Evolutionary conservation across 2,329 filamentous ascomycete genomes (phyloP).

Genomic region (Cadophora malorum): DNA sequence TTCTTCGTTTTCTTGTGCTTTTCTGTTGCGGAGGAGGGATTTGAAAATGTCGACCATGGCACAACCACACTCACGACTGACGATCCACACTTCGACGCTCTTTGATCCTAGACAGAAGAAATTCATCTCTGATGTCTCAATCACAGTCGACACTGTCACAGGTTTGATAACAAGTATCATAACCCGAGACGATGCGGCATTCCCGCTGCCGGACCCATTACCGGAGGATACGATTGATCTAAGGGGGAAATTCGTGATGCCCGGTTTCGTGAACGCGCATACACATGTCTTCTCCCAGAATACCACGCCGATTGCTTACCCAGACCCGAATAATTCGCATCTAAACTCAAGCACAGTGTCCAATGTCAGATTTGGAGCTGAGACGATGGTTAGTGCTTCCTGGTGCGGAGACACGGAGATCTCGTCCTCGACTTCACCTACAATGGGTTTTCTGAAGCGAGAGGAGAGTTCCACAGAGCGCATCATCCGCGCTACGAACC

Average conservation of each 20-base stretch:
- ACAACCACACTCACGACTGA: constrained; percentile 23
- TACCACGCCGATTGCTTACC: neutral
- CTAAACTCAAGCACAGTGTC: neutral
- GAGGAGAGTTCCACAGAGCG: constrained; percentile 65
- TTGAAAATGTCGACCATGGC: neutral
- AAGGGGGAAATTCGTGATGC: constrained; percentile 57
- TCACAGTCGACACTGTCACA: constrained; percentile 49
- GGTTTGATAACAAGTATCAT: constrained; percentile 51
- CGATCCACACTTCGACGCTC: constrained; percentile 54
- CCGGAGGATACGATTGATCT: constrained; percentile 56
- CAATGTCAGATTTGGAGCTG: neutral
- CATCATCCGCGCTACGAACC: constrained; percentile 59
- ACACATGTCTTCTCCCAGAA: constrained; percentile 59
- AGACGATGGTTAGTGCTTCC: neutral
- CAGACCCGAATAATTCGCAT: neutral
- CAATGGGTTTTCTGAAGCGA: constrained; percentile 56
- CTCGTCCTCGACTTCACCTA: constrained; percentile 35
- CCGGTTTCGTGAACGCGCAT: constrained; percentile 61
- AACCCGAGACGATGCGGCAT: constrained; percentile 35
- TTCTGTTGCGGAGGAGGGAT: neutral
- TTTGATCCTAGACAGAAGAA: constrained; percentile 54
- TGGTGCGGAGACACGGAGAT: neutral
- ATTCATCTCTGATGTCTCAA: constrained; percentile 51
- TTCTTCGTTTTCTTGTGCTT: too few relatives aligned
- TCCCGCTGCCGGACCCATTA: constrained; percentile 32